These are phyloP conservation scores for Xerocomus brunneocitrinus DNA, from an alignment of 768 basidiomycete species.

Conservation along the genomic window DNA sequence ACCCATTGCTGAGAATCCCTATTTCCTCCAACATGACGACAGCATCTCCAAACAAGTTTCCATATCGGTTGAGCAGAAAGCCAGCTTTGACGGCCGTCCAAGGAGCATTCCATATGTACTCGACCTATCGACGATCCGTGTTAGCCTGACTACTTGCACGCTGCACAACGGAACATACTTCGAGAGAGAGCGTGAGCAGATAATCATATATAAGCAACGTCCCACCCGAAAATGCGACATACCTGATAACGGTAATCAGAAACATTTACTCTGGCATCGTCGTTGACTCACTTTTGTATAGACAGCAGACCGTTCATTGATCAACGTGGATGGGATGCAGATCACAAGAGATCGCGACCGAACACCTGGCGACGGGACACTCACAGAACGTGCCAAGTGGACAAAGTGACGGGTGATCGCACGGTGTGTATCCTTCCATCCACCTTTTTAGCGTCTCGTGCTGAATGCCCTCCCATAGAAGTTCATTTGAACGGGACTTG, in stretches of 20 bases:
- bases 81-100: slow-evolving; percentile 9
- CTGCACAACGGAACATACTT: neutral
- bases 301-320: neutral
- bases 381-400: neutral
- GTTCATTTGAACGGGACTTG: neutral
- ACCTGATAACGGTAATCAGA: slow-evolving; percentile 1
- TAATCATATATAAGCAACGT: slow-evolving; percentile 8
- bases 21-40: slow-evolving; percentile 2
- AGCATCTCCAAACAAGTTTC: slow-evolving; percentile 12
- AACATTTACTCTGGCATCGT: neutral
- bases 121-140: neutral
- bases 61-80: slow-evolving; percentile 18
- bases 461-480: neutral
- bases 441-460: neutral
- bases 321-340: neutral
- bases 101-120: slow-evolving; percentile 14
- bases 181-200: slow-evolving; percentile 8
- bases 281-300: neutral
- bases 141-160: neutral
- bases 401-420: neutral
- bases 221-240: neutral
- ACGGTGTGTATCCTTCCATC: neutral
- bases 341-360: neutral
- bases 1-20: neutral
- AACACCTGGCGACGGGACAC: neutral